phyloP scores from a whole-genome alignment of 495 filamentous ascomycete species.

The Penicillium atrosanguineum region DNA sequence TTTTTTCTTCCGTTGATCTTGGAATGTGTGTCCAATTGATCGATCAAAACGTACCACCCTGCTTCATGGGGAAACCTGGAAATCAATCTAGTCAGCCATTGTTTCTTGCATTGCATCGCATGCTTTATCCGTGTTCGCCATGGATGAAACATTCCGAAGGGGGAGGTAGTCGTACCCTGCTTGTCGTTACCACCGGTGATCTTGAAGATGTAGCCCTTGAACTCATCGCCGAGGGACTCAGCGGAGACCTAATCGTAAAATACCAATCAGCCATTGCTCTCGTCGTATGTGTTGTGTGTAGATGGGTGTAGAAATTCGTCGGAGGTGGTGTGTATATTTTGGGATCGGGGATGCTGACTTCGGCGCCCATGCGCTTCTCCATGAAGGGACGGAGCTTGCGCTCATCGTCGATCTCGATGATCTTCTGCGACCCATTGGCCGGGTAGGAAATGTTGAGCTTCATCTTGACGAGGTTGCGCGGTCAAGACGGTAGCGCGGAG shows the following conservation, averaged over 20 bases:
- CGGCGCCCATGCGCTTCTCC: constrained; percentile 94
- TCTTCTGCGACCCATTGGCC: constrained; percentile 97
- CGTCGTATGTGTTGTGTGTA: constrained; percentile 13
- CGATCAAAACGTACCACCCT: constrained; percentile 64
- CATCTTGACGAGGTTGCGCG: constrained; percentile 60
- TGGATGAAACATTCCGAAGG: not conserved
- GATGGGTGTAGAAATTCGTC: constrained; percentile 9
- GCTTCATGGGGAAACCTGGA: constrained; percentile 96
- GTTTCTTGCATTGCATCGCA: constrained; percentile 3
- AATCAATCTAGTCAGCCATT: constrained; percentile 25
- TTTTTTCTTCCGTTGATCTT: constrained; percentile 12
- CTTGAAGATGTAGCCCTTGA: constrained; percentile 87
- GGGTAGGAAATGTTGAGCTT: constrained; percentile 98
- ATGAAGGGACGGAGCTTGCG: constrained; percentile 84
- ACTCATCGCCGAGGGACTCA: constrained; percentile 94
- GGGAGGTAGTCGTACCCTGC: constrained; percentile 59
- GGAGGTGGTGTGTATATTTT: constrained; percentile 10
- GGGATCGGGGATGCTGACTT: constrained; percentile 58
- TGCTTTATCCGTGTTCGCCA: not conserved
- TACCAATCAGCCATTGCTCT: constrained; percentile 40
- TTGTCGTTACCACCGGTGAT: constrained; percentile 99
- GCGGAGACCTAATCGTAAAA: constrained; percentile 52
- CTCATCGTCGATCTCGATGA: constrained; percentile 98
- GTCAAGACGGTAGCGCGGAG: constrained; percentile 52
- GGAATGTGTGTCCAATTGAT: constrained; percentile 9